phyloP scores from a whole-genome alignment of 345 rosid genomes.

The Citrus mangshanensis region DNA sequence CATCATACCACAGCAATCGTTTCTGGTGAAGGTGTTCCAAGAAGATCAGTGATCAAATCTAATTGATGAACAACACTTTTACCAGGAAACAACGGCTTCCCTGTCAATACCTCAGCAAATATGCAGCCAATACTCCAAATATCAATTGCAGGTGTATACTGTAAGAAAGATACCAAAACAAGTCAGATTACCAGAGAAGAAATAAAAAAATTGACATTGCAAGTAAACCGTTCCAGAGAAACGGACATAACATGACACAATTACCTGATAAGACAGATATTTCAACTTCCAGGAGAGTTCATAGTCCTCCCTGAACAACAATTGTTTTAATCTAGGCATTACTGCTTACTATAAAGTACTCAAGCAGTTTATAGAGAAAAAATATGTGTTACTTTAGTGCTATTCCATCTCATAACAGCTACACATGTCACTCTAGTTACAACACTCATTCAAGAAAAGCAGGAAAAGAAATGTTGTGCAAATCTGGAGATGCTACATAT shows the following conservation, averaged over 20 bases:
- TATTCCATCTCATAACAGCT: conserved; percentile 10
- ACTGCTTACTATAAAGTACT: conserved; percentile 58
- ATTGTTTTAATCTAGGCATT: conserved; percentile 83
- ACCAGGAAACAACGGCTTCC: conserved; percentile 99
- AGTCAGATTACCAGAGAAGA: conserved; percentile 27
- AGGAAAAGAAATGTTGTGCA: not conserved
- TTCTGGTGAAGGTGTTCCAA: conserved; percentile 87
- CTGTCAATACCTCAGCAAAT: conserved; percentile 90
- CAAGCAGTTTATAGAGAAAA: conserved; percentile 34
- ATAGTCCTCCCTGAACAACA: conserved; percentile 99
- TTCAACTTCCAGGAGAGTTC: conserved; percentile 99
- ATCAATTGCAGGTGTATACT: conserved; percentile 99
- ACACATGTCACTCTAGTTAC: not conserved
- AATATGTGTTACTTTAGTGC: conserved; percentile 21
- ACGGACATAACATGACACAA: conserved; percentile 52
- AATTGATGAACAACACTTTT: conserved; percentile 96
- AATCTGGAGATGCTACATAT: not conserved
- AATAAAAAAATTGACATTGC: conserved; percentile 6
- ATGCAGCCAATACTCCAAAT: conserved; percentile 98
- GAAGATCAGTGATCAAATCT: conserved; percentile 94
- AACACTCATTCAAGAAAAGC: not conserved
- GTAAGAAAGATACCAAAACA: conserved; percentile 28
- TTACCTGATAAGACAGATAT: conserved; percentile 87
- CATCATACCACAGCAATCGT: conserved; percentile 79
- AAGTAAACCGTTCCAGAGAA: conserved; percentile 27